Conservation (phyloP, 2,329 filamentous ascomycete genomes). For the Aspergillus sp. region DNA sequence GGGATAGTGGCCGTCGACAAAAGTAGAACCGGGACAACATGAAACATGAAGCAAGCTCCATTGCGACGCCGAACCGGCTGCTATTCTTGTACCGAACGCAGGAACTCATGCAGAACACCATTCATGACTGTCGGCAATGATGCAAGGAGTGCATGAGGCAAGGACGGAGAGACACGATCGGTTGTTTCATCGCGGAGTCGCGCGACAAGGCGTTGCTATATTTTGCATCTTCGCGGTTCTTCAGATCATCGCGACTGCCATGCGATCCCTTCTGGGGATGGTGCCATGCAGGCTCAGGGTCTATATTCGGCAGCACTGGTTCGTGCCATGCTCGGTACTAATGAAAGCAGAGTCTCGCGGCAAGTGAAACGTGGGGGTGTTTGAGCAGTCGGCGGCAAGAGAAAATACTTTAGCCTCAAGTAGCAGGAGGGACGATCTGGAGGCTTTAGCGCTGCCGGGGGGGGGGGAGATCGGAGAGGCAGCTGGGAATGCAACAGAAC, state of each 20-base stretch:
- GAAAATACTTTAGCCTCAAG: not conserved
- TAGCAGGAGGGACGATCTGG: not conserved
- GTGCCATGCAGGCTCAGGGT: slow-evolving; percentile 14
- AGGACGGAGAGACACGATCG: slow-evolving; percentile 7
- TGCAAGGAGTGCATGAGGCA: slow-evolving; percentile 12
- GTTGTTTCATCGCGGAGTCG: slow-evolving; percentile 29
- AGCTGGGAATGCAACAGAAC: not conserved
- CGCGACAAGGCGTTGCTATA: slow-evolving; percentile 34
- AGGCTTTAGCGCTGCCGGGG: not conserved
- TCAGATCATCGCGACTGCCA: slow-evolving; percentile 13
- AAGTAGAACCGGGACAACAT: slow-evolving; percentile 22
- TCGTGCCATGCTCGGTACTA: slow-evolving; percentile 18
- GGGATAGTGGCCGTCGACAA: slow-evolving; percentile 14
- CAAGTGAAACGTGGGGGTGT: slow-evolving; percentile 7
- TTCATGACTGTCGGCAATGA: slow-evolving; percentile 16
- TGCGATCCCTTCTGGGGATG: slow-evolving; percentile 11
- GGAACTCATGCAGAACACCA: slow-evolving; percentile 12
- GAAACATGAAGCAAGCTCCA: slow-evolving; percentile 32
- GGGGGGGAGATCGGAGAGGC: not conserved
- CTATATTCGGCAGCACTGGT: slow-evolving; percentile 18
- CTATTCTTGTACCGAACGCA: slow-evolving; percentile 16
- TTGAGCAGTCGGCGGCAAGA: slow-evolving; percentile 14
- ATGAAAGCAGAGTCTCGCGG: slow-evolving; percentile 6
- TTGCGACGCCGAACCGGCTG: slow-evolving; percentile 21
- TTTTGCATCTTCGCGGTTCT: slow-evolving; percentile 26